These are phyloP conservation scores for Bretschneidera sinensis DNA, from an alignment of 345 rosid species.

Conservation along the genomic window DNA sequence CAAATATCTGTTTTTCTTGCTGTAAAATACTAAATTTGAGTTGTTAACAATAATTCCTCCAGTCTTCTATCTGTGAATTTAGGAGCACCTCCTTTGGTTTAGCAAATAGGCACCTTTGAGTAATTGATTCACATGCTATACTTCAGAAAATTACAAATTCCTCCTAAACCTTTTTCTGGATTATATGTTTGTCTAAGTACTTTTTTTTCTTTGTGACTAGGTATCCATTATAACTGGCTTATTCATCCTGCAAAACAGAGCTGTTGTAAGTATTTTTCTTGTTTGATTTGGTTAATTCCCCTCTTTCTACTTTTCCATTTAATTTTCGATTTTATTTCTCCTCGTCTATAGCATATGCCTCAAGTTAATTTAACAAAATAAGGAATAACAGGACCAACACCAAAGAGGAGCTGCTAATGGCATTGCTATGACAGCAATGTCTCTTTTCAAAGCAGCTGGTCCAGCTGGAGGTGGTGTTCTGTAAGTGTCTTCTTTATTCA, in stretches of 20 bases:
- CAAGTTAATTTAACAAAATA: not conserved
- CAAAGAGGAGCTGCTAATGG: slow-evolving; percentile 73
- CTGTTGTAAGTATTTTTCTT: slow-evolving; percentile 45
- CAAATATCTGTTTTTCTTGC: too few species aligned
- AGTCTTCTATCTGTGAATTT: not conserved
- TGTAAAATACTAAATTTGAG: too few species aligned
- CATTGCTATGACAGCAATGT: slow-evolving; percentile 61
- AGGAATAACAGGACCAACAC: slow-evolving; percentile 39
- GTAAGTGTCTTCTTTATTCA: slow-evolving; percentile 24
- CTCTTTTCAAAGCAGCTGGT: slow-evolving; percentile 56
- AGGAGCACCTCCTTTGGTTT: too few species aligned
- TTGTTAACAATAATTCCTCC: too few species aligned
- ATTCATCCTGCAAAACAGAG: slow-evolving; percentile 58
- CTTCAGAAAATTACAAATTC: not conserved
- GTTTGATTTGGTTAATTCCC: too few species aligned
- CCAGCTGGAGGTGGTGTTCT: slow-evolving; percentile 64
- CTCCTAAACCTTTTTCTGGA: not conserved
- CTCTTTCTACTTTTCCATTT: not conserved
- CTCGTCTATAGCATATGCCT: not conserved
- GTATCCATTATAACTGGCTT: slow-evolving; percentile 44
- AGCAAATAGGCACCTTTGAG: too few species aligned
- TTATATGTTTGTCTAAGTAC: too few species aligned
- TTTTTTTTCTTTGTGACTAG: slow-evolving; percentile 18
- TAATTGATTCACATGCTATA: too few species aligned
- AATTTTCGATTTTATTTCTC: not conserved